Percentiles rank a stretch among this genome's conserved stretches.
phyloP scores from a whole-genome alignment of 495 filamentous ascomycete genomes.

The Talaromyces stipitatus region DNA sequence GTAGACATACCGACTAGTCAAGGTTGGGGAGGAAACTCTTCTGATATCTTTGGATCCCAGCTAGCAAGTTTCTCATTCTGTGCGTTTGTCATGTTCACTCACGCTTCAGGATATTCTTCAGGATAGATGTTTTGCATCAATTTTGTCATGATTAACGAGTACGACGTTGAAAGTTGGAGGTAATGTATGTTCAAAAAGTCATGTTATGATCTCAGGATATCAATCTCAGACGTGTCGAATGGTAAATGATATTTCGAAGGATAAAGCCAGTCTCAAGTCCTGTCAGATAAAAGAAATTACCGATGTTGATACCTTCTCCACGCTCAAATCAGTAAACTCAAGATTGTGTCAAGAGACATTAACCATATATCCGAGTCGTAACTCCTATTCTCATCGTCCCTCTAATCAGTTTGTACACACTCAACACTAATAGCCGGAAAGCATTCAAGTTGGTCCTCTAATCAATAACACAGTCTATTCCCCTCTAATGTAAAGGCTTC shows the following conservation, averaged over 20 bases:
- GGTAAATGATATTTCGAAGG: no score
- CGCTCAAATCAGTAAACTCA: no score
- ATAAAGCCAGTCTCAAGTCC: not conserved
- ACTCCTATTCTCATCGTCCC: not conserved
- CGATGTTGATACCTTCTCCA: no score
- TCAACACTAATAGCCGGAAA: not conserved
- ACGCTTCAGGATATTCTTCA: not conserved
- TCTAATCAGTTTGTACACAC: not conserved
- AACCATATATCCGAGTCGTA: no score
- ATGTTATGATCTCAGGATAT: not conserved
- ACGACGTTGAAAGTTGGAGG: not conserved
- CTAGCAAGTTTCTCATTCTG: not conserved
- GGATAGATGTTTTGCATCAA: not conserved
- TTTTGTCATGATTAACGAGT: not conserved
- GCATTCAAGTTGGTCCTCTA: not conserved
- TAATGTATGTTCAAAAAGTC: not conserved
- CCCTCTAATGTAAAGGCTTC: rapidly evolving
- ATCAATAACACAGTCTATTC: not conserved
- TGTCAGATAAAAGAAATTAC: not conserved
- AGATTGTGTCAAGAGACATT: no score
- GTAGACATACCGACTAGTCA: no score
- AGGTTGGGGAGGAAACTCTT: no score
- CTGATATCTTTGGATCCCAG: not conserved
- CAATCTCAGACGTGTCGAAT: not conserved
- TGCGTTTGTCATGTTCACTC: not conserved